Evolutionary conservation across 208 protist species (phyloP), one percentile per base, ranked within the genome.

Genomic region (Acanthamoeba quina): DNA sequence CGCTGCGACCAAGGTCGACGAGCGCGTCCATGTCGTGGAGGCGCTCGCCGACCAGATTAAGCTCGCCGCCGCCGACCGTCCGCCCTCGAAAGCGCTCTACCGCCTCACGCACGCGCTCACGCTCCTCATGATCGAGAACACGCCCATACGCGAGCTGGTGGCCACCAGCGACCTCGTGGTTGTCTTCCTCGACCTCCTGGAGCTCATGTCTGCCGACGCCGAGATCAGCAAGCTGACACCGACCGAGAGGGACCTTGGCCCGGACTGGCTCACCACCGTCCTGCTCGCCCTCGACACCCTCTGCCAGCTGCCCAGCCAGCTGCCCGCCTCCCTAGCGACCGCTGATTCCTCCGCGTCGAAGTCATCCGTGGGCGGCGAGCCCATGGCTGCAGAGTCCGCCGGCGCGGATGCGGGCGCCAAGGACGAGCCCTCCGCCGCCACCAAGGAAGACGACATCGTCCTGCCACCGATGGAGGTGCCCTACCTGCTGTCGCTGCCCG

Each of bases 81-180:
- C 88, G 34, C 66, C 58, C 21, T n/a, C 34, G 88, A 52, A 92
- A 26, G 60, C 62, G 44, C 58, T 92, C 66, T 64, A 92, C 26
- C 88, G 37, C n/a, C 68, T 92, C 47, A 92, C 88, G 7, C 88
- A 70, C 49, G 88, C 54, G 37, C 88, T 92, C 6, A 92, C 88
- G n/a, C 68, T 92, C 13, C 58, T 92, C n/a, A 72, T 92, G 62
- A 54, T 19, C 66, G 88, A 92, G 44, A 37, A 92, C 26, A 29
- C 44, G 47, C 13, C 66, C 26, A 92, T 58, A 24, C 88, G 88
- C 29, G 29, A 78, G 68, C 47, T 60, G 24, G 88, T 92, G 54
- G 88, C 88, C n/a, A 41, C 7, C 34, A 21, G 52, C 47, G 68
- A 29, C 29, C 44, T 92, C 34, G 88, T 92, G 58, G 4, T 62